A percentile compares a stretch with the other conserved stretches of the same genome.
Evolutionary conservation across 2,329 filamentous ascomycete genomes (phyloP).

Genomic region (Tolypocladium cylindrosporum): DNA sequence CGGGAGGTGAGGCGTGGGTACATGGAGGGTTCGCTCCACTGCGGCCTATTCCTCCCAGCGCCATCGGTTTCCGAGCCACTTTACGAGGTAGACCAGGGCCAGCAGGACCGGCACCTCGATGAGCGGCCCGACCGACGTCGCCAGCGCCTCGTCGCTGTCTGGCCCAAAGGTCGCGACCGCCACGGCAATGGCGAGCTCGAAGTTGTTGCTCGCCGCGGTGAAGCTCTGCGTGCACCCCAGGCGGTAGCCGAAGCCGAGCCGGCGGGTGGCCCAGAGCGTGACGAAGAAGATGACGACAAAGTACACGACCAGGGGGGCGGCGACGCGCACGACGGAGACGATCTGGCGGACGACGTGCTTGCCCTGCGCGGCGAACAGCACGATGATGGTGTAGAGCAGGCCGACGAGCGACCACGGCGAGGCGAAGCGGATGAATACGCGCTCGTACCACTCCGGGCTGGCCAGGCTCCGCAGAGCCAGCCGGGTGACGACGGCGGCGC

Average conservation of each 20-base stretch:
- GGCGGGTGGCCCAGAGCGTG: constrained; percentile 52
- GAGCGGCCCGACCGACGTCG: constrained; percentile 73
- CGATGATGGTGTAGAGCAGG: constrained; percentile 75
- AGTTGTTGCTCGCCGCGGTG: constrained; percentile 86
- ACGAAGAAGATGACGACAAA: constrained; percentile 65
- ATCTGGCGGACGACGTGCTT: constrained; percentile 70
- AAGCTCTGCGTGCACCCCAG: constrained; percentile 71
- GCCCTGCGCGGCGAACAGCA: constrained; percentile 78
- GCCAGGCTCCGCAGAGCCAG: constrained; percentile 45
- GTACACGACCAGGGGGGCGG: constrained; percentile 73
- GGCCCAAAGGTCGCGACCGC: constrained; percentile 73
- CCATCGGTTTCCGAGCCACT: constrained; percentile 44
- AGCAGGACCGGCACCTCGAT: constrained; percentile 81
- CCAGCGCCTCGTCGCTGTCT: constrained; percentile 69
- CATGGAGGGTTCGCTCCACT: not conserved
- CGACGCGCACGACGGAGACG: constrained; percentile 70
- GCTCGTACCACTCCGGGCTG: constrained; percentile 53
- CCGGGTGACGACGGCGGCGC: constrained; percentile 67
- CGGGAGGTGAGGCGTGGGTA: not conserved
- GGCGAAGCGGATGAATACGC: constrained; percentile 57
- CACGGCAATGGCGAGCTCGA: constrained; percentile 84
- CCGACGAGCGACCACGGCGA: constrained; percentile 72
- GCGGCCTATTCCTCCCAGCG: constrained; percentile 31
- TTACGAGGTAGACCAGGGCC: constrained; percentile 64
- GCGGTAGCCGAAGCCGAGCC: constrained; percentile 65